Base-by-base conservation (phyloP, 2,329 filamentous ascomycete species). In the Pseudogymnoascus sp. region DNA sequence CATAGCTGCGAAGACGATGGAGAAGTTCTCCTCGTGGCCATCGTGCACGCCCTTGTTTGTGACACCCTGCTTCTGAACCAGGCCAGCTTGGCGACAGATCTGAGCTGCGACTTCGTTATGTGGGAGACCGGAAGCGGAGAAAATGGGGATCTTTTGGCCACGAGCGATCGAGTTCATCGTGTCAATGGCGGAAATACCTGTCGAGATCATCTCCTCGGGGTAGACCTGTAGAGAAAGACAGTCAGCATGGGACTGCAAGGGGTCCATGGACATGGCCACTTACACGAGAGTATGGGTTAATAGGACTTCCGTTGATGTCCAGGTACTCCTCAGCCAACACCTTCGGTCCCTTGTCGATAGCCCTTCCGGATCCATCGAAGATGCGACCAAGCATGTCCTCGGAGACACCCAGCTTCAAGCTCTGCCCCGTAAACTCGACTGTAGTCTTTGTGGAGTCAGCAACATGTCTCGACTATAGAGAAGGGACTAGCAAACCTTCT, bases 311-410 rank as follows among this genome's bases (percentile, higher is more conserved):
- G 82, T 99, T 99, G 81, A 99, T 99, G 77, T 99, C 96, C 71
- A 99, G 83, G 77, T 96, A 99, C 72, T 99, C 95, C 78, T 99
- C 95, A 62, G 95, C 93, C 69, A 99, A 81, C 72, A 99, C 95
- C 81, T 97, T 97, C 66, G 95, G 95, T 63, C 96, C 95, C 81
- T 97, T 99, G 81, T 99, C 95, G 77, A 99, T 99, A 71, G 96
- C 90, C 77, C 93, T 89, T 75, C 95, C 95, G 66, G 95, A 97
- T 73, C 95, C 95, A 81, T 99, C 93, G 75, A 99, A 99, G 77
- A 97, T 92, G 81, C 96, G 93, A 69, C 95, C 95, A 79, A 99
- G 80, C 95, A 99, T 99, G 81, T 99, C 95, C 80, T 99, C 96
- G 62, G 95, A 97, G 66, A 99, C 95, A 78, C 95, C 95, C 62